Evolutionary conservation across 2,329 filamentous ascomycete genomes (phyloP).

Genomic region (Colletotrichum costaricense): DNA sequence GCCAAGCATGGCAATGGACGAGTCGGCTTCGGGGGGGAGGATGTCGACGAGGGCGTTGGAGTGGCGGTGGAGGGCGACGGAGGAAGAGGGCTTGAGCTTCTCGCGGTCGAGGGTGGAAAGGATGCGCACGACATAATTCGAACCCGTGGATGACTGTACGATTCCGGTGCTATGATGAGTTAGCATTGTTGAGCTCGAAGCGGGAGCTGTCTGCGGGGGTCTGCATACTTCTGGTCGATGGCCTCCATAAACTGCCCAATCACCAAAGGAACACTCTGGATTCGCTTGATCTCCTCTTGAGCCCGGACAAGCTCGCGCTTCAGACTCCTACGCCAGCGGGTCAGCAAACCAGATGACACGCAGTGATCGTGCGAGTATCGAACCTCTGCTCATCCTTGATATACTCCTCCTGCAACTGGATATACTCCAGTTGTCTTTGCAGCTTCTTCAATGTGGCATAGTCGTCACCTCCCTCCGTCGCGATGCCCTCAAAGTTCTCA

Average conservation of each 20-base stretch:
- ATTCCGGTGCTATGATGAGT: slow-evolving; percentile 83
- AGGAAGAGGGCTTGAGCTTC: slow-evolving; percentile 96
- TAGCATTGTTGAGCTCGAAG: slow-evolving; percentile 9
- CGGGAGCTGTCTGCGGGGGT: slow-evolving; percentile 4
- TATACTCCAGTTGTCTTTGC: slow-evolving; percentile 95
- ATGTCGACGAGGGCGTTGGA: slow-evolving; percentile 99
- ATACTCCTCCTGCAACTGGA: slow-evolving; percentile 98
- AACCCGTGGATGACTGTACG: slow-evolving; percentile 97
- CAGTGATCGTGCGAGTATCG: slow-evolving; percentile 24
- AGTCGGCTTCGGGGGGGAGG: slow-evolving; percentile 97
- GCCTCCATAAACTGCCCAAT: slow-evolving; percentile 99
- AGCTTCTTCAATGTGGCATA: slow-evolving; percentile 97
- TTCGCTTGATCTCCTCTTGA: slow-evolving; percentile 99
- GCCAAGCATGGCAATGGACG: slow-evolving; percentile 97
- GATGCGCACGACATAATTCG: slow-evolving; percentile 98
- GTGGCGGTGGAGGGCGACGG: slow-evolving; percentile 96
- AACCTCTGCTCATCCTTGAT: slow-evolving; percentile 99
- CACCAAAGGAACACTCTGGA: slow-evolving; percentile 96
- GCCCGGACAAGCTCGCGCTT: slow-evolving; percentile 97
- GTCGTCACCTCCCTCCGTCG: slow-evolving; percentile 86
- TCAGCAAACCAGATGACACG: slow-evolving; percentile 16
- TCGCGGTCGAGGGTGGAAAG: slow-evolving; percentile 98
- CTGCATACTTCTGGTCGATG: slow-evolving; percentile 93
- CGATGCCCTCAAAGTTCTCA: slow-evolving; percentile 87
- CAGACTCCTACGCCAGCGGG: slow-evolving; percentile 72